These are phyloP conservation scores for Pleurotus pulmonarius DNA, from an alignment of 768 basidiomycete genomes.

Conservation along the genomic window DNA sequence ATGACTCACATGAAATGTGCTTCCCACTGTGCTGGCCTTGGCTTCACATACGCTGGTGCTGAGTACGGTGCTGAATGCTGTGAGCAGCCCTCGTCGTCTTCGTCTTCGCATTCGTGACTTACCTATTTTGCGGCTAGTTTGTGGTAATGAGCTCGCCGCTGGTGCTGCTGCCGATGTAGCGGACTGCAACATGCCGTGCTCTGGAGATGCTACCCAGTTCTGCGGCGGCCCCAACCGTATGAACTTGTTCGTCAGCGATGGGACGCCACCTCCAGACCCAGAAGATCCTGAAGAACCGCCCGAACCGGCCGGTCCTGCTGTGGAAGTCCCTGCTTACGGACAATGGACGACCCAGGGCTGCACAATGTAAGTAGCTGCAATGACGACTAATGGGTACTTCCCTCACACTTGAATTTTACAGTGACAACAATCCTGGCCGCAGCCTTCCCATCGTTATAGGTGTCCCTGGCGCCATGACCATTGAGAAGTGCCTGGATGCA, in stretches of 20 bases:
- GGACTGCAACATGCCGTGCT: conserved; percentile 6
- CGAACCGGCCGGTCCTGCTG: neutral
- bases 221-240: conserved; percentile 8
- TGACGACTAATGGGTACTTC: neutral
- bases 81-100: conserved; percentile 4
- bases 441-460: neutral
- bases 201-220: conserved; percentile 1
- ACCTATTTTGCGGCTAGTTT: neutral
- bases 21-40: conserved; percentile 8
- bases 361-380: neutral
- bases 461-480: neutral
- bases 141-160: neutral
- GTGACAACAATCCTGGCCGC: conserved; percentile 4
- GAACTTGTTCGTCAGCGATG: conserved; percentile 3
- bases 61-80: conserved; percentile 12
- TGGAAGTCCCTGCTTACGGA: neutral
- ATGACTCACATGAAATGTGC: conserved; percentile 10
- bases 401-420: neutral
- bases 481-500: conserved; percentile 10
- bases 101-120: neutral
- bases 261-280: conserved; percentile 1
- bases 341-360: conserved; percentile 5
- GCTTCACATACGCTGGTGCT: conserved; percentile 11
- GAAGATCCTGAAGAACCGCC: conserved; percentile 1
- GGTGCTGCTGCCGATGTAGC: neutral